Evolutionary conservation across 2,329 filamentous ascomycete species (phyloP), one percentile per base, ranked within the genome.

Genomic region (Bipolaris oryzae): DNA sequence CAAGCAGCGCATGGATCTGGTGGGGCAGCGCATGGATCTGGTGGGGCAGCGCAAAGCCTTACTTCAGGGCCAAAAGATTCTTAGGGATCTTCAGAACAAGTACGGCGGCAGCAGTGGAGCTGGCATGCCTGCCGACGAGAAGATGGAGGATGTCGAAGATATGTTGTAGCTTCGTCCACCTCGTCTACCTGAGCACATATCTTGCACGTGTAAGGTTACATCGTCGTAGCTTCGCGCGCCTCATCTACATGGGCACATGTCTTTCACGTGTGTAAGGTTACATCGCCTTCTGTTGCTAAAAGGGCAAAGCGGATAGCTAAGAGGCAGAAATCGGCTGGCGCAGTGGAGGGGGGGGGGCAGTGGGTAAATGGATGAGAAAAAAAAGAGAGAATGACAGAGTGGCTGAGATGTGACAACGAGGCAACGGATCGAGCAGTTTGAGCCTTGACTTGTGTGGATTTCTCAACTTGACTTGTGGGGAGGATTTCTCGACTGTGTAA

Each of bases 31-130:
- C 35, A 48, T 53, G 6, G 50, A 59, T 5, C 57, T 69, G 1
- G 2, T 54, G 2, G 37, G 50, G 3, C 57, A 53, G 38, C 57
- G 52, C 35, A 48, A 61, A 5, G 53, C 63, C 3, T 51, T 69
- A 11, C 18, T 60, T 1, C 35, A 64, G 18, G 65, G 65, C 11
- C 51, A 61, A 21, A 37, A 51, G 16, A 52, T 60, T 13, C 55
- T 69, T 1, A 16, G 55, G 1, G 59, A 65, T 1, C 54, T 70
- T 5, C 46, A 63, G 23, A 25, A 57, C 1, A 67, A 62, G 53
- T 67, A 67, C n/a, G 50, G 44, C 3, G 51, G 60, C 11, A 52
- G 42, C 3, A 21, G 34, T n/a, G 25, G 25, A 2, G 25, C 7
- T 44, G 41, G n/a, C 4, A n/a, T 21, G 39, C 39, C 21, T n/a